These are phyloP conservation scores for Chaetomidium leptoderma DNA, from an alignment of 495 filamentous ascomycete genomes.

Conservation along the genomic window DNA sequence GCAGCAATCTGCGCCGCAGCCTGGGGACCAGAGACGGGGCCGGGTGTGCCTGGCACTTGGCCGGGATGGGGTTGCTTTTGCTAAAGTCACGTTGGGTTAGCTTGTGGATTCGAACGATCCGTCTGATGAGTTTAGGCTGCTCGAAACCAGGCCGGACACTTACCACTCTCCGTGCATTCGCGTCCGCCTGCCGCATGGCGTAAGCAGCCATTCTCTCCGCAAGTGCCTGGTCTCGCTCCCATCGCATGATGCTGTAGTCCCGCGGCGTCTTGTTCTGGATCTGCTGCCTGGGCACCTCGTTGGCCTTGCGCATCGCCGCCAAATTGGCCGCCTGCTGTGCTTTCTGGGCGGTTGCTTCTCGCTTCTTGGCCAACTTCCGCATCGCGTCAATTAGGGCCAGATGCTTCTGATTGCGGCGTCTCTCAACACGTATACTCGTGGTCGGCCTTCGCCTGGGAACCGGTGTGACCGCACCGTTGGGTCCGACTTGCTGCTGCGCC, in stretches of 20 bases:
- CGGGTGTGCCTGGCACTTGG: conserved; percentile 41
- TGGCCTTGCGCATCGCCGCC: conserved; percentile 66
- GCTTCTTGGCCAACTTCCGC: conserved; percentile 91
- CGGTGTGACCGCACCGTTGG: conserved; percentile 54
- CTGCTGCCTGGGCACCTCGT: conserved; percentile 59
- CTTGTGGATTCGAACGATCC: too few relatives aligned
- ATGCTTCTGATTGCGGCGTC: conserved; percentile 77
- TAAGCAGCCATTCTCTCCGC: conserved; percentile 68
- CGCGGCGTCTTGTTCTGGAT: conserved; percentile 62
- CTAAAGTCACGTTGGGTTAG: conserved; percentile 29
- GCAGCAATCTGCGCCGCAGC: conserved; percentile 38
- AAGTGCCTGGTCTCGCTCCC: conserved; percentile 74
- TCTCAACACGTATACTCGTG: conserved; percentile 74
- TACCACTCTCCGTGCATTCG: conserved; percentile 49
- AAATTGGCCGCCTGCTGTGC: conserved; percentile 71
- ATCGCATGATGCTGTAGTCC: conserved; percentile 82
- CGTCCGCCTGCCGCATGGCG: conserved; percentile 56
- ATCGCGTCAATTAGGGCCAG: conserved; percentile 87
- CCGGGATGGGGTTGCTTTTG: conserved; percentile 38
- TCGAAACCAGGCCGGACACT: conserved; percentile 10
- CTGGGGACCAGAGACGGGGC: conserved; percentile 32
- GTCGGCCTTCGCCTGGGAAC: conserved; percentile 57
- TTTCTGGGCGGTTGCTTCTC: conserved; percentile 79
- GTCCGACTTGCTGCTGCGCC: conserved; percentile 50
- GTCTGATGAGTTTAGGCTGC: conserved; percentile 24